These are phyloP conservation scores for Geotrichum carabidarum DNA, from an alignment of 1,139 yeast species.

Conservation along the genomic window DNA sequence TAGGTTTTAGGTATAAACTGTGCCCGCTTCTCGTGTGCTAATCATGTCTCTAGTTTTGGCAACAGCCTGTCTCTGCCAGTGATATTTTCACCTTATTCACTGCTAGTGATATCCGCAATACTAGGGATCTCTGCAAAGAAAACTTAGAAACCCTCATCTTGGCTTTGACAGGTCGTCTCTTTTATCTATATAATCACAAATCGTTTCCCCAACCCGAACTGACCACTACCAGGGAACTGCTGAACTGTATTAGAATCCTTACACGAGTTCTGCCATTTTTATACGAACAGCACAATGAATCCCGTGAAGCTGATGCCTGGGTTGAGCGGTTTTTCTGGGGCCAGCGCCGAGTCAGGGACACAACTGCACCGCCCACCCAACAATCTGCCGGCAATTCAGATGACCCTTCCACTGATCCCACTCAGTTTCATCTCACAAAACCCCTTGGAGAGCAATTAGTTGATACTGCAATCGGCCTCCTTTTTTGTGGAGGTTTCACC, in stretches of 20 bases:
- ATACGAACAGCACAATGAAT: conserved; percentile 41
- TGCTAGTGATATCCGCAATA: conserved; percentile 52
- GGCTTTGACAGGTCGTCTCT: conserved; percentile 40
- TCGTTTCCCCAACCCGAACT: conserved; percentile 31
- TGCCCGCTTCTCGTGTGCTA: not conserved
- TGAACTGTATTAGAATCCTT: conserved; percentile 62
- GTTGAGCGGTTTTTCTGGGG: conserved; percentile 47
- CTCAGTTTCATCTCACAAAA: conserved; percentile 10
- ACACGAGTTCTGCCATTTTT: conserved; percentile 64
- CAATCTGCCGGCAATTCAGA: not conserved
- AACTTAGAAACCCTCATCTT: conserved; percentile 55
- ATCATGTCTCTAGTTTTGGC: conserved; percentile 39
- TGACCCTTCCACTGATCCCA: conserved; percentile 10
- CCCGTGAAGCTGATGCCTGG: conserved; percentile 37
- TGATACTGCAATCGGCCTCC: conserved; percentile 45
- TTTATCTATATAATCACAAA: conserved; percentile 29
- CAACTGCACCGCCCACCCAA: not conserved
- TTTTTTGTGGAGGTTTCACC: conserved; percentile 62
- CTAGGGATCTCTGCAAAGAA: conserved; percentile 53
- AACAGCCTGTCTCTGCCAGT: conserved; percentile 41
- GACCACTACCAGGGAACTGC: conserved; percentile 34
- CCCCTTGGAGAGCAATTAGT: conserved; percentile 52
- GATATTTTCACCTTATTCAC: conserved; percentile 58
- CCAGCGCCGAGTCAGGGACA: conserved; percentile 13
- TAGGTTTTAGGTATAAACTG: conserved; percentile 19